phyloP scores from a whole-genome alignment of 139 green algal genomes.

The Monoraphidium neglectum region DNA sequence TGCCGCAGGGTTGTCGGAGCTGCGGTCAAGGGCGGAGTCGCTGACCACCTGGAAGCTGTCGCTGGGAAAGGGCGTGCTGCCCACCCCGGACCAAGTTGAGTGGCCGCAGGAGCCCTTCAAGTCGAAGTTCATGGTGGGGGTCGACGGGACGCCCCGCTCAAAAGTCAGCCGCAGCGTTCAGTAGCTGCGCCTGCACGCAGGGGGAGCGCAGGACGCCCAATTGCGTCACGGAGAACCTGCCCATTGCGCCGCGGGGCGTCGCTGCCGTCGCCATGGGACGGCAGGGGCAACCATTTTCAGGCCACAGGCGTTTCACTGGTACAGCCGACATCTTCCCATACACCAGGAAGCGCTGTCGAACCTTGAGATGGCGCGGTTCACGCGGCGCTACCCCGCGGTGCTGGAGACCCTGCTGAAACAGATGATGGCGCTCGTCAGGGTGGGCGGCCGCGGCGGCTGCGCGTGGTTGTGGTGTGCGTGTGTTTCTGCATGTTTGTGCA shows the following conservation, averaged over 20 bases:
- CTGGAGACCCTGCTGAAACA: slow-evolving; percentile 78
- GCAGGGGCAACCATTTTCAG: not conserved
- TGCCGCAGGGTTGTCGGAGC: slow-evolving; percentile 13
- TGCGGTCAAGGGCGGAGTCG: slow-evolving; percentile 5
- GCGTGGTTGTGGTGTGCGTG: not conserved
- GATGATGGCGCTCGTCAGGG: slow-evolving; percentile 77
- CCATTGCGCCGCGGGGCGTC: not conserved
- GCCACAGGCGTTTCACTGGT: not conserved
- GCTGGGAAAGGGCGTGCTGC: slow-evolving; percentile 41
- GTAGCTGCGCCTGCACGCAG: not conserved
- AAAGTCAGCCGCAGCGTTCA: not conserved
- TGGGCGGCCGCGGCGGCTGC: slow-evolving; percentile 38
- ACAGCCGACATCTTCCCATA: too few relatives aligned
- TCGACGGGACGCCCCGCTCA: not conserved
- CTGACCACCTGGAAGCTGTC: slow-evolving; percentile 4
- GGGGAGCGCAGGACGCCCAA: not conserved
- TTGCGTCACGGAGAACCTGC: not conserved
- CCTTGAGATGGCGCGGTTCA: slow-evolving; percentile 90
- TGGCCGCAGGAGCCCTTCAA: slow-evolving; percentile 86
- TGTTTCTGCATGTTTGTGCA: not conserved
- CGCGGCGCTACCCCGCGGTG: slow-evolving; percentile 77
- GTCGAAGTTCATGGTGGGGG: slow-evolving; percentile 69
- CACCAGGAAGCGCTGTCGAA: slow-evolving; percentile 59
- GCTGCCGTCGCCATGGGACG: not conserved
- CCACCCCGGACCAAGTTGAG: slow-evolving; percentile 47